Evolutionary conservation across 208 protist genomes (phyloP), one percentile per base, ranked within the genome.

Genomic region (Wallacemonas rigidus): DNA sequence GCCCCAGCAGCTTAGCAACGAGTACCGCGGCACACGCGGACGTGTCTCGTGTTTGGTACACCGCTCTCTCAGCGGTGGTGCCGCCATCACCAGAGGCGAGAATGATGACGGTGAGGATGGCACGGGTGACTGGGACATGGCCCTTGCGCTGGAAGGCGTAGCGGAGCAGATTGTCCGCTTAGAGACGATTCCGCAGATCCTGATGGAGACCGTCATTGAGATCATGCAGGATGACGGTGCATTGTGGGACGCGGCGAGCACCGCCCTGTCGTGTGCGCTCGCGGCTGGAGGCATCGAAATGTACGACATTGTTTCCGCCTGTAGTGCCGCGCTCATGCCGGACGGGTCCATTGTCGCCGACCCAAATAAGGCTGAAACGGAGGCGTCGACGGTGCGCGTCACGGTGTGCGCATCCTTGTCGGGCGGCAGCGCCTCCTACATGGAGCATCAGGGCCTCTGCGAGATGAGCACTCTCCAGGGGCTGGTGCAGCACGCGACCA

Each of bases 1-100:
- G n/a, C 91, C 91, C 38, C 87, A 94, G 78, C 91, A 96, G 75
- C 86, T 96, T 6, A 79, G 89, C 51, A 79, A 91, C 54, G 91
- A 96, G 78, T 94, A 94, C 71, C 89, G 91, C 39, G 89, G 91
- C 44, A 79, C 76, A 15, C 83, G 87, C 35, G 91, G 91, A 3
- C 87, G 89, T 12, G 76, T 96, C 15, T 77, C 78, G 36, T 91
- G 86, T 70, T 77, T 78, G 35, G 80, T 96, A 38, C 81, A 79
- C 61, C 79, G 82, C 68, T 80, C 76, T 45, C 69, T 72, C 48
- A 53, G 77, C 68, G 50, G 67, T 54, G 73, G 53, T 45, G 45
- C 63, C 39, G 68, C 36, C 5, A 76, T 81, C 70, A 82, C 77
- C 47, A 69, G 75, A 3, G 48, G 65, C 9, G 73, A 71, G 67